A percentile compares a stretch with the other conserved stretches of the same genome.
Evolutionary conservation across 2,329 filamentous ascomycete species (phyloP).

Genomic region (Scedosporium dehoogii): DNA sequence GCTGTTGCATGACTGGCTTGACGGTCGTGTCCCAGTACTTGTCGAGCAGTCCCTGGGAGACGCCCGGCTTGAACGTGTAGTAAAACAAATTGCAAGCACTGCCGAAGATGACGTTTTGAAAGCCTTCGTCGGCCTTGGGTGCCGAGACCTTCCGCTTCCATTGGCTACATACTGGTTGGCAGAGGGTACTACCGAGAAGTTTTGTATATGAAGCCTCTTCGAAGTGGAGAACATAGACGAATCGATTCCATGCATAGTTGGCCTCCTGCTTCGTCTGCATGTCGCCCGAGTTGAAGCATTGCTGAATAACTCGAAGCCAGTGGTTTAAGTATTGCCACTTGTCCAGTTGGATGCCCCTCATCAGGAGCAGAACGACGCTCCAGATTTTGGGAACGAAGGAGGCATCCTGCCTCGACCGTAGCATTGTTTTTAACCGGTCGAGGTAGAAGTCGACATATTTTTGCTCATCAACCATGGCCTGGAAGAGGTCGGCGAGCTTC

Average conservation of each 20-base stretch:
- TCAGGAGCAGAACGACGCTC: slow-evolving; percentile 70
- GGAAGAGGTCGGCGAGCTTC: slow-evolving; percentile 54
- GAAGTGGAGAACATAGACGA: slow-evolving; percentile 64
- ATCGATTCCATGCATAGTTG: slow-evolving; percentile 75
- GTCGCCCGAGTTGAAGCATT: slow-evolving; percentile 75
- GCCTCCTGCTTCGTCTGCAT: slow-evolving; percentile 62
- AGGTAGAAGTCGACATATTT: slow-evolving; percentile 63
- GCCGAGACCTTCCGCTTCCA: slow-evolving; percentile 50
- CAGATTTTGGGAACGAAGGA: slow-evolving; percentile 76
- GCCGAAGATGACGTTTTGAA: slow-evolving; percentile 48
- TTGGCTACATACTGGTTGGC: slow-evolving; percentile 58
- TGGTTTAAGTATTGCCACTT: slow-evolving; percentile 64
- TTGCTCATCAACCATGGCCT: slow-evolving; percentile 37
- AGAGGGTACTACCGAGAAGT: slow-evolving; percentile 38
- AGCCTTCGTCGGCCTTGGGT: slow-evolving; percentile 46
- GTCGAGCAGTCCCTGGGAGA: slow-evolving; percentile 57
- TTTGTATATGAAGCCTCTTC: slow-evolving; percentile 50
- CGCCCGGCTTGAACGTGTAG: slow-evolving; percentile 66
- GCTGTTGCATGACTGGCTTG: slow-evolving; percentile 47
- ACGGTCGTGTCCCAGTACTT: slow-evolving; percentile 71
- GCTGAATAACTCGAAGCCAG: slow-evolving; percentile 72
- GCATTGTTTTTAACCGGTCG: slow-evolving; percentile 42
- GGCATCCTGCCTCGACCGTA: slow-evolving; percentile 9
- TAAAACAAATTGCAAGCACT: slow-evolving; percentile 76
- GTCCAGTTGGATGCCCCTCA: slow-evolving; percentile 50